Conservation (phyloP, 129 eudicot species). For the Tagetes erecta region DNA sequence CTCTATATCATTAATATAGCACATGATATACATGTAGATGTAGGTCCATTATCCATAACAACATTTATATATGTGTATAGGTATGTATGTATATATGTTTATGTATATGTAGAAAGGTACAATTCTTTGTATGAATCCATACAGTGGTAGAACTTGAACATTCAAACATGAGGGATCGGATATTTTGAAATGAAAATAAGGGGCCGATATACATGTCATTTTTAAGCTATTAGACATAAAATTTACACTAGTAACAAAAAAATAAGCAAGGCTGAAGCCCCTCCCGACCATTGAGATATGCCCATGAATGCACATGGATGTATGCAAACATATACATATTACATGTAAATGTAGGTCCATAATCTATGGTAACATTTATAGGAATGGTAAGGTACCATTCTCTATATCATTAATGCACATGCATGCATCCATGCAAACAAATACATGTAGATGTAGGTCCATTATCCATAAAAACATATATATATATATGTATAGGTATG, state of each 20-base stretch:
- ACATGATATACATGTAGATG: neutral
- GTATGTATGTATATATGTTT: neutral
- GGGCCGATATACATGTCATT: too few relatives aligned
- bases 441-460: neutral
- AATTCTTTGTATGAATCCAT: neutral
- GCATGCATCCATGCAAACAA: neutral
- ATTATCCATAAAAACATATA: too few relatives aligned
- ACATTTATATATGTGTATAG: neutral
- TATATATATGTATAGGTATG: neutral
- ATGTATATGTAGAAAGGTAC: neutral
- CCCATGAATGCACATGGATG: neutral
- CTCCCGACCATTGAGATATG: too few relatives aligned
- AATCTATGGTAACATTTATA: neutral
- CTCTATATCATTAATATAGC: too few relatives aligned
- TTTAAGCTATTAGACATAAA: too few relatives aligned
- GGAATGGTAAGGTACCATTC: neutral
- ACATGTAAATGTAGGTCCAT: neutral
- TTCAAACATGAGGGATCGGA: too few relatives aligned
- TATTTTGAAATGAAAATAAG: too few relatives aligned
- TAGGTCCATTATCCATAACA: neutral
- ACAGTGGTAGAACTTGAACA: too few relatives aligned
- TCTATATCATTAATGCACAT: neutral
- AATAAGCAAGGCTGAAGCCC: too few relatives aligned
- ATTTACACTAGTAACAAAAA: too few relatives aligned
- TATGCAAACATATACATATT: neutral